These are phyloP conservation scores for Aspergillus clavatus DNA, from an alignment of 2,329 filamentous ascomycete genomes.

Conservation along the genomic window DNA sequence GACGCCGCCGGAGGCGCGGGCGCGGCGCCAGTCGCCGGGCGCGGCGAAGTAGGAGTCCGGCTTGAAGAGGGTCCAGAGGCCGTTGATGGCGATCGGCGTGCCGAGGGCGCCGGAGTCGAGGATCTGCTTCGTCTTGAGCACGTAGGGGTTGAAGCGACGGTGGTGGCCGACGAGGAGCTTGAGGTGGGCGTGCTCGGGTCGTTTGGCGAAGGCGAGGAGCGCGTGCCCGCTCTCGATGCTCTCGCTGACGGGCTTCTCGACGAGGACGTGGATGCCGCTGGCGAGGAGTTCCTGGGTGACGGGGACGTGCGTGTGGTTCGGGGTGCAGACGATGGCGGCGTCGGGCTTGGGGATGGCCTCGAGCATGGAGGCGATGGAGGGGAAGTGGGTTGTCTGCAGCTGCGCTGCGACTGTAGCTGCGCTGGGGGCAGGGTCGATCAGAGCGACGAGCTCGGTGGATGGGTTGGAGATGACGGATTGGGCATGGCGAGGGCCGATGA, in stretches of 20 bases:
- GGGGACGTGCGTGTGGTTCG: slow-evolving; percentile 54
- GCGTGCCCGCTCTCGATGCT: slow-evolving; percentile 20
- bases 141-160: slow-evolving; percentile 56
- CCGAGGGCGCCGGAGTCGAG: slow-evolving; percentile 44
- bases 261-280: slow-evolving; percentile 49
- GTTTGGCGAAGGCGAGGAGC: slow-evolving; percentile 18
- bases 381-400: slow-evolving; percentile 38
- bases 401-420: slow-evolving; percentile 32
- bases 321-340: slow-evolving; percentile 56
- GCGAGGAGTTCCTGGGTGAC: slow-evolving; percentile 47
- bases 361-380: slow-evolving; percentile 44
- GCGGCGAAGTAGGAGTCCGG: slow-evolving; percentile 48
- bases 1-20: slow-evolving; percentile 44
- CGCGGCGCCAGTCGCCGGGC: slow-evolving; percentile 47
- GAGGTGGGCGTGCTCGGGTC: slow-evolving; percentile 23
- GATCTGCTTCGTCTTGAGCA: slow-evolving; percentile 46
- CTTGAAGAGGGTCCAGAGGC: slow-evolving; percentile 53
- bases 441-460: slow-evolving; percentile 38
- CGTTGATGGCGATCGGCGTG: slow-evolving; percentile 48
- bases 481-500: slow-evolving; percentile 50
- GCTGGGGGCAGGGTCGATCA: slow-evolving; percentile 45
- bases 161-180: slow-evolving; percentile 56
- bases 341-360: slow-evolving; percentile 40
- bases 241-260: slow-evolving; percentile 55
- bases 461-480: slow-evolving; percentile 39